A percentile compares a stretch with the other conserved stretches of the same genome.
Conservation (phyloP, 345 rosid species). For the Cardiospermum halicacabum region DNA sequence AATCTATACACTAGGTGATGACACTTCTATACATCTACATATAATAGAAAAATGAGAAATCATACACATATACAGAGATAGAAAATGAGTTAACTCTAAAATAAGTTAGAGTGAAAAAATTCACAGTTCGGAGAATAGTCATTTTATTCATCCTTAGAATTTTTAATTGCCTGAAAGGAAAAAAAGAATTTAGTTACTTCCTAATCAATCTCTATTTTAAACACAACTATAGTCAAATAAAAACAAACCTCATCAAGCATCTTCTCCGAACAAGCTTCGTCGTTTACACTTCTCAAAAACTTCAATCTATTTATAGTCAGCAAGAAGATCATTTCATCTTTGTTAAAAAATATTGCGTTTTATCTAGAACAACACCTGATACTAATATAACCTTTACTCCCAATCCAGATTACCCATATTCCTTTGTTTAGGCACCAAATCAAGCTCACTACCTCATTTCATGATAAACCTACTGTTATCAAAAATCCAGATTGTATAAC, state of each 20-base stretch:
- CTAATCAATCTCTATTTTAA: not conserved
- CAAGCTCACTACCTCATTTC: too few species aligned
- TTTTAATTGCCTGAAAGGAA: conserved; percentile 70
- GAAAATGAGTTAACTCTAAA: not conserved
- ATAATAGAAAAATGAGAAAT: too few species aligned
- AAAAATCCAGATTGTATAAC: too few species aligned
- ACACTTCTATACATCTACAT: too few species aligned
- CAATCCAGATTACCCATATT: not conserved
- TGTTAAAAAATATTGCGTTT: conserved; percentile 1
- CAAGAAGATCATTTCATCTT: rapidly evolving
- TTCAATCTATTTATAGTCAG: not conserved
- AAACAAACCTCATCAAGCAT: conserved; percentile 63
- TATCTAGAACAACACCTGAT: not conserved
- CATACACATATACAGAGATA: not conserved
- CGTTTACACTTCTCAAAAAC: conserved; percentile 11
- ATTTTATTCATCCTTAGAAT: conserved; percentile 90
- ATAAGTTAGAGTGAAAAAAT: conserved; percentile 13
- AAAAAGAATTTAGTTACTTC: conserved; percentile 6
- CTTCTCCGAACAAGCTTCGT: conserved; percentile 18
- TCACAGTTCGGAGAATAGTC: conserved; percentile 72
- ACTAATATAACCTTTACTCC: conserved; percentile 9
- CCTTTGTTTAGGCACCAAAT: too few species aligned
- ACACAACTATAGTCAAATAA: not conserved
- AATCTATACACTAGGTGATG: too few species aligned
- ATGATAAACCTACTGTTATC: too few species aligned